Percentiles rank a stretch among this genome's conserved stretches.
These are phyloP conservation scores for Echria macrotheca DNA, from an alignment of 495 filamentous ascomycete genomes.

Conservation along the genomic window DNA sequence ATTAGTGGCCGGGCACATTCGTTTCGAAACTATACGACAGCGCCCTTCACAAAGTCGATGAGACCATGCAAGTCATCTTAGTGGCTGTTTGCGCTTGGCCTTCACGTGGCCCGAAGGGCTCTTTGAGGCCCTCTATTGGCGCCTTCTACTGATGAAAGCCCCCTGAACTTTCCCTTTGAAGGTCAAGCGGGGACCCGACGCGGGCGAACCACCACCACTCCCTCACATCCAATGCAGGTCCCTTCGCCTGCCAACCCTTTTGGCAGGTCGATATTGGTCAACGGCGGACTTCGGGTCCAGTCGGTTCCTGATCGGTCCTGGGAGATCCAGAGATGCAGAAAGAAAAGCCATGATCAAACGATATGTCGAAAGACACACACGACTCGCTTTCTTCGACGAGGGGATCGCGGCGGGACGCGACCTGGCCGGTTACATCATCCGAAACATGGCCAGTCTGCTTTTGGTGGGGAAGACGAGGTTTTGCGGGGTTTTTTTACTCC, in stretches of 20 bases:
- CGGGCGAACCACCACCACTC: too few species aligned
- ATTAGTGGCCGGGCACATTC: too few species aligned
- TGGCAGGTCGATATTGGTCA: too few species aligned
- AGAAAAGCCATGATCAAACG: too few species aligned
- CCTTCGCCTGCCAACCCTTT: too few species aligned
- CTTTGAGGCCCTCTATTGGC: conserved; percentile 1
- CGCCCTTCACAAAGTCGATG: conserved; percentile 6
- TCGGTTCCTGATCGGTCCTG: too few species aligned
- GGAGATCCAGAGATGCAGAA: too few species aligned
- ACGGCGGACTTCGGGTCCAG: too few species aligned
- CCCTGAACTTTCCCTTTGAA: background rate
- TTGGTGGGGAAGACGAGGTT: background rate
- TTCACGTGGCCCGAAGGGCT: background rate
- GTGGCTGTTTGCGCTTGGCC: background rate
- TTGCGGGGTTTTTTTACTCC: background rate
- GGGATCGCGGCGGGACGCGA: background rate
- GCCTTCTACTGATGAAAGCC: conserved; percentile 4
- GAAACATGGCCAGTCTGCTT: conserved; percentile 9
- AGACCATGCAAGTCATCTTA: conserved; percentile 8
- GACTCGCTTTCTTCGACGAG: background rate
- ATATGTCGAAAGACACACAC: too few species aligned
- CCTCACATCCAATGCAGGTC: too few species aligned
- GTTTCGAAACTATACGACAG: too few species aligned
- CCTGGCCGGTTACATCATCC: conserved; percentile 14
- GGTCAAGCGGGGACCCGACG: background rate